Evolutionary conservation across 2,329 filamentous ascomycete genomes (phyloP).

Genomic region (Calonectria pauciramosa): DNA sequence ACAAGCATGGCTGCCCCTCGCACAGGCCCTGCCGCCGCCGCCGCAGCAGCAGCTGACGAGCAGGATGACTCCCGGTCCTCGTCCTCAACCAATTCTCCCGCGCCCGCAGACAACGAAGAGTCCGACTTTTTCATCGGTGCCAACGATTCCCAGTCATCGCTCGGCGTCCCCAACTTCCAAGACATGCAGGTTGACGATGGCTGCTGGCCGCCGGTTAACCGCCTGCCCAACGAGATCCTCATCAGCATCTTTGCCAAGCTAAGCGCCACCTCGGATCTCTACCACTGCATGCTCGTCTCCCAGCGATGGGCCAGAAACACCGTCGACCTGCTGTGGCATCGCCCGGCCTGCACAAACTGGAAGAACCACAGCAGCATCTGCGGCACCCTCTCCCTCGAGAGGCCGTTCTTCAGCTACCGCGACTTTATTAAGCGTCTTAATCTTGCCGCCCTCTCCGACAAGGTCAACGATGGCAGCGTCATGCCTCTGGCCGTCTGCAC

Average conservation of each 20-base stretch:
- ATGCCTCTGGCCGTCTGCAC: conserved; percentile 86
- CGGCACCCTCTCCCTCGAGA: conserved; percentile 76
- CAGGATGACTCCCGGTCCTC: conserved; percentile 70
- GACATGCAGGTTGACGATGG: conserved; percentile 79
- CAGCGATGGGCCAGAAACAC: conserved; percentile 93
- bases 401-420: conserved; percentile 90
- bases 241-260: conserved; percentile 93
- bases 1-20: conserved; percentile 42
- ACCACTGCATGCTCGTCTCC: conserved; percentile 93
- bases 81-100: conserved; percentile 82
- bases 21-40: conserved; percentile 37
- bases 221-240: conserved; percentile 93
- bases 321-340: conserved; percentile 94
- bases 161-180: conserved; percentile 83
- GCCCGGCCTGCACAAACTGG: conserved; percentile 92
- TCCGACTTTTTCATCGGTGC: conserved; percentile 91
- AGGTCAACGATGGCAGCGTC: conserved; percentile 90
- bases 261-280: conserved; percentile 79
- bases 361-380: conserved; percentile 85
- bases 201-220: conserved; percentile 83
- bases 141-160: conserved; percentile 94
- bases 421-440: conserved; percentile 95
- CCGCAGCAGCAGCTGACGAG: conserved; percentile 49
- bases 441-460: conserved; percentile 80
- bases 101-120: conserved; percentile 86